These are phyloP conservation scores for Athelia sp. DNA, from an alignment of 1,284 basidiomycete genomes.

Conservation along the genomic window DNA sequence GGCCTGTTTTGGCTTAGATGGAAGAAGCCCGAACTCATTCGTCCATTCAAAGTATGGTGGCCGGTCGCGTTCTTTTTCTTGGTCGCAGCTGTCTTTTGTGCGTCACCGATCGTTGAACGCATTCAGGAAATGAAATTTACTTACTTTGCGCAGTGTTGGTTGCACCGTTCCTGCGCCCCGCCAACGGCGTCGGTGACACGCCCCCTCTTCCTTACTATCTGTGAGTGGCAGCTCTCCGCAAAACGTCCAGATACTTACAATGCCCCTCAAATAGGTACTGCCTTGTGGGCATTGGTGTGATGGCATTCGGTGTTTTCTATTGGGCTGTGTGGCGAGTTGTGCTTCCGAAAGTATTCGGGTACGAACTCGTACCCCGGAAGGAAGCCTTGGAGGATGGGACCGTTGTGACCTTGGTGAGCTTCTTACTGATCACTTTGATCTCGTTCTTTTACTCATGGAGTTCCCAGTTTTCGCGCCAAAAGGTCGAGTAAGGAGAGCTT, in stretches of 20 bases:
- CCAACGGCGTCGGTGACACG: slow-evolving; percentile 50
- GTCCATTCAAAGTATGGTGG: slow-evolving; percentile 64
- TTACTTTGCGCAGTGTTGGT: slow-evolving; percentile 38
- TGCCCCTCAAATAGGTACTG: too few species aligned
- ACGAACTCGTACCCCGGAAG: slow-evolving; percentile 42
- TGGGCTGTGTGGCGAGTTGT: slow-evolving; percentile 52
- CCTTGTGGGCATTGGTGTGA: slow-evolving; percentile 48
- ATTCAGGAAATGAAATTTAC: too few species aligned
- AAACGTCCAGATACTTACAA: neutral
- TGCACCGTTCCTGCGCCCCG: slow-evolving; percentile 50
- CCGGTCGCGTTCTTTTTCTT: slow-evolving; percentile 54
- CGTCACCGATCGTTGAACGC: neutral
- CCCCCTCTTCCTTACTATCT: slow-evolving; percentile 58
- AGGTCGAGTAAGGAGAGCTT: slow-evolving; percentile 8
- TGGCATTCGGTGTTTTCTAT: slow-evolving; percentile 42
- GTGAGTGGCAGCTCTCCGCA: slow-evolving; percentile 22
- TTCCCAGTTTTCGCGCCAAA: slow-evolving; percentile 18
- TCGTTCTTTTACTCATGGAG: neutral
- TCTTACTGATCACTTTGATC: neutral
- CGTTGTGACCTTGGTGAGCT: slow-evolving; percentile 45
- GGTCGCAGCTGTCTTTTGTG: slow-evolving; percentile 34
- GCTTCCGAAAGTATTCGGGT: slow-evolving; percentile 44
- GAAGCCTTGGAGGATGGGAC: slow-evolving; percentile 51
- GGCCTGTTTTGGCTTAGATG: slow-evolving; percentile 56
- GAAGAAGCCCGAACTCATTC: slow-evolving; percentile 36